phyloP scores from a whole-genome alignment of 768 basidiomycete species.

The Tulasnella sp. region DNA sequence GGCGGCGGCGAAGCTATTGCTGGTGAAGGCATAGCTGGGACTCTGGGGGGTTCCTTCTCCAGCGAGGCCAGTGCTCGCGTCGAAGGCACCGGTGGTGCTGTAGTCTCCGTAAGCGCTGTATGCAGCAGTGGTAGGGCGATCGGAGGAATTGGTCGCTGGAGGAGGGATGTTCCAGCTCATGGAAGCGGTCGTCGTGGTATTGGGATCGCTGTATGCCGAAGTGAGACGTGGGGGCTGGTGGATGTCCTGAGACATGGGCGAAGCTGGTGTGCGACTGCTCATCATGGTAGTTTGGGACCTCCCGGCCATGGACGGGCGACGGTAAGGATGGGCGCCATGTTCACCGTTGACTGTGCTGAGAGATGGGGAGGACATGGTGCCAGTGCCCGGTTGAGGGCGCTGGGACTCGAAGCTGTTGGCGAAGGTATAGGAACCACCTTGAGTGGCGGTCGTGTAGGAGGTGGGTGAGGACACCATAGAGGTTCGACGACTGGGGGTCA shows the following conservation, averaged over 20 bases:
- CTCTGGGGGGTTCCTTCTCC: conserved; percentile 12
- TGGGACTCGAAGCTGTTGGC: conserved; percentile 10
- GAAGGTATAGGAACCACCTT: not conserved
- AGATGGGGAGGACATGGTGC: not conserved
- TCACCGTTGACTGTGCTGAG: not conserved
- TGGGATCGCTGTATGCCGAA: not conserved
- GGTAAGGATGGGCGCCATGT: not conserved
- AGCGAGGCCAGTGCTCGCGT: not conserved
- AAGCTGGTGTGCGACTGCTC: not conserved
- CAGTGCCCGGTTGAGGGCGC: not conserved
- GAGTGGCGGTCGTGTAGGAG: not conserved
- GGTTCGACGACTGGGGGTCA: not conserved
- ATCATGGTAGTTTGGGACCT: not conserved
- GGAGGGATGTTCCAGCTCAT: conserved; percentile 13
- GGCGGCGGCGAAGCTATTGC: not conserved
- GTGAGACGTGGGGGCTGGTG: not conserved
- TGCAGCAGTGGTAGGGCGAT: not conserved
- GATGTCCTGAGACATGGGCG: not conserved
- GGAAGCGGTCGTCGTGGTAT: not conserved
- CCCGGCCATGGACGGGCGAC: not conserved
- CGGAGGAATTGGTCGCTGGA: not conserved
- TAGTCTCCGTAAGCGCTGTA: conserved; percentile 9
- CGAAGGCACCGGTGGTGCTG: not conserved
- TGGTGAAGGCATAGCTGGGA: conserved; percentile 4
- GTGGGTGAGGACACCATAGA: not conserved